phyloP scores from a whole-genome alignment of 306 rosid genomes.

The Citrullus mucosospermus region DNA sequence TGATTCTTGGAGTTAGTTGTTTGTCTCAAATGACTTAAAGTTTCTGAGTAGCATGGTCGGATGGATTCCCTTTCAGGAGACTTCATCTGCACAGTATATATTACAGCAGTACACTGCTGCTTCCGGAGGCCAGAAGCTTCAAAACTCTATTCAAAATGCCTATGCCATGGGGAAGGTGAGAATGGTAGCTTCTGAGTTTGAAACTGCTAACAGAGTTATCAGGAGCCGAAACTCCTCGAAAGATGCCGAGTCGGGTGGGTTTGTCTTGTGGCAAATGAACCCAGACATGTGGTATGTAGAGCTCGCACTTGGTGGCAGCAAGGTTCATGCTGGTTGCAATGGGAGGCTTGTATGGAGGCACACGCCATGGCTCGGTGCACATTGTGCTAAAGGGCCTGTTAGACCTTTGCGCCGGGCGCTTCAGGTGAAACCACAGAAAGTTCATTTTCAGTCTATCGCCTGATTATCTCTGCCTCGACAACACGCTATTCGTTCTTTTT shows the following conservation, averaged over 20 bases:
- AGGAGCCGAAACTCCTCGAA: slow-evolving; percentile 68
- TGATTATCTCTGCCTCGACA: neutral
- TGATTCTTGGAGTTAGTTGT: neutral
- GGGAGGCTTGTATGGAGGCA: slow-evolving; percentile 98
- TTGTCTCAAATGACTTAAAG: neutral
- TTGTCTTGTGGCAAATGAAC: slow-evolving; percentile 97
- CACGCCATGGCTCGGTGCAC: slow-evolving; percentile 99
- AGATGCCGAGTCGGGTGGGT: slow-evolving; percentile 81
- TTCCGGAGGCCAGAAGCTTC: slow-evolving; percentile 85
- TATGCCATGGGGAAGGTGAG: slow-evolving; percentile 96
- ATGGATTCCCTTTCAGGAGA: slow-evolving; percentile 49
- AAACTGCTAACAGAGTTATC: slow-evolving; percentile 71
- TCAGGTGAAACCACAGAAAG: slow-evolving; percentile 18
- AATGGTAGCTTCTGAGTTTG: slow-evolving; percentile 94
- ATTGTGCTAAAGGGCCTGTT: slow-evolving; percentile 94
- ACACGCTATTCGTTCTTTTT: neutral
- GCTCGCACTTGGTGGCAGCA: slow-evolving; percentile 94
- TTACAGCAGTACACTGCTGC: slow-evolving; percentile 93
- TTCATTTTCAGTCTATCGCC: neutral
- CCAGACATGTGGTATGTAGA: slow-evolving; percentile 99
- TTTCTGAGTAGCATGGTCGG: neutral
- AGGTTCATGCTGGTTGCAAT: slow-evolving; percentile 97
- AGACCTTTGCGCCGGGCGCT: slow-evolving; percentile 90
- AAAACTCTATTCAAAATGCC: slow-evolving; percentile 63
- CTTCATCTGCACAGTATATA: slow-evolving; percentile 93